Base-by-base conservation (phyloP, 495 filamentous ascomycete genomes). In the Amphirosellinia nigrospora region DNA sequence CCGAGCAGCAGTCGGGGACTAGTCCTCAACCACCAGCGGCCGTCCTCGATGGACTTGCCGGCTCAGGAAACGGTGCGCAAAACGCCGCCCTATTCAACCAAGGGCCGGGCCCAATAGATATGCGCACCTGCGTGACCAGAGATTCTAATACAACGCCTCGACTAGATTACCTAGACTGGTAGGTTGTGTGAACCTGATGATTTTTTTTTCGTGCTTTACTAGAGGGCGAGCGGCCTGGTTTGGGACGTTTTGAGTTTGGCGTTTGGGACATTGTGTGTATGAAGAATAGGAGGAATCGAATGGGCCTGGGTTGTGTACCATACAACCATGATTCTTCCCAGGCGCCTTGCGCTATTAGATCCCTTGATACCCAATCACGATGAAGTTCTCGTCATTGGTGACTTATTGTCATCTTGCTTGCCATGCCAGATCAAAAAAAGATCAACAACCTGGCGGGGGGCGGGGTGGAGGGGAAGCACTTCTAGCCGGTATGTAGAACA, bases 21-120 rank as follows among this genome's bases (percentile, higher is more conserved):
- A 86, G 84, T 69, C 84, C 84, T 15, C 79, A 82, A 9, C 74
- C 78, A 16, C 68, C 70, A n/a, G 50, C 65, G 3, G 73, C 73
- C 3, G 59, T 74, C 1, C 76, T 75, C 41, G 73, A 78, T 45
- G 66, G 43, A 28, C 66, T 19, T n/a, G 32, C 6, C 1, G 23
- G 48, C 52, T 41, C 43, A 6, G 73, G 69, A 15, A 70, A 52
- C 56, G 56, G 36, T 21, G 68, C 68, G 30, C 43, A 72, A 5
- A 76, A 75, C 32, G 77, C 78, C 71, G 70, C 66, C 10, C 74
- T 74, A 46, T 71, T 74, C 5, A 53, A 56, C 6, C 72, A 72
- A 56, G 69, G 72, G 26, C 28, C 75, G 74, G 62, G 13, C 73
- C 73, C n/a, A 75, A 73, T 13, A 74, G 81, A 23, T 78, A 77